Evolutionary conservation across 495 filamentous ascomycete species (phyloP), one percentile per base, ranked within the genome.

Genomic region (Xylaria grammica): DNA sequence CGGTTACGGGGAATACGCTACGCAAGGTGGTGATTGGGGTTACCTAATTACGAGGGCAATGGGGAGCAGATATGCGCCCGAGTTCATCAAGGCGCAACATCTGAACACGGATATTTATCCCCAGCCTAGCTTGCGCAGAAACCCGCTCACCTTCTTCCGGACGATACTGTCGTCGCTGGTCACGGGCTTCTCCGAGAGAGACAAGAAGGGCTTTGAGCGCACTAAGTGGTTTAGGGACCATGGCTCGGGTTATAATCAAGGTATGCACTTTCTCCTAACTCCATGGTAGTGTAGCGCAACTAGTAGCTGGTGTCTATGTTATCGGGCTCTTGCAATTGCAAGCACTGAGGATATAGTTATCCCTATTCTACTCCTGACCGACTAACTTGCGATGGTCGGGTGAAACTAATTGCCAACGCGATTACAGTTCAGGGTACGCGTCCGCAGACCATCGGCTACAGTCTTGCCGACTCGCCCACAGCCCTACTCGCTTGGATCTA

Each of bases 1-100:
- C 13, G 86, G 87, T 0, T 90, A 91, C 70, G 42, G 73, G 13
- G 63, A 85, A 64, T 91, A 91, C 69, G 82, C 84, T 1, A 84
- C 82, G 2, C 88, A 89, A 77, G 88, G 84, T 34, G 88, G 87
- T 46, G 88, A 89, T 68, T 86, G 85, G 82, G 88, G 87, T 45
- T 85, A 74, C 58, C 74, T 80, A 66, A 84, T 90, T 34, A 83
- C 85, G 17, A 79, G 88, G 36, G 66, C 76, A 9, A 78, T 90
- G 27, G 82, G 79, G 6, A 65, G 74, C 17, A 67, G 83, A 10
- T 84, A 65, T 26, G 63, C 65, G 45, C 61, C 65, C 5, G 13
- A n/a, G 29, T 29, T 65, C 19, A 22, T 67, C 32, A 63, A 63
- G 49, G 65, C 65, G 22, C 61, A 64, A 40, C 65, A 67, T 29